Evolutionary conservation across 495 filamentous ascomycete genomes (phyloP), one percentile per base, ranked within the genome.

Genomic region (Pyronema omphalodes): DNA sequence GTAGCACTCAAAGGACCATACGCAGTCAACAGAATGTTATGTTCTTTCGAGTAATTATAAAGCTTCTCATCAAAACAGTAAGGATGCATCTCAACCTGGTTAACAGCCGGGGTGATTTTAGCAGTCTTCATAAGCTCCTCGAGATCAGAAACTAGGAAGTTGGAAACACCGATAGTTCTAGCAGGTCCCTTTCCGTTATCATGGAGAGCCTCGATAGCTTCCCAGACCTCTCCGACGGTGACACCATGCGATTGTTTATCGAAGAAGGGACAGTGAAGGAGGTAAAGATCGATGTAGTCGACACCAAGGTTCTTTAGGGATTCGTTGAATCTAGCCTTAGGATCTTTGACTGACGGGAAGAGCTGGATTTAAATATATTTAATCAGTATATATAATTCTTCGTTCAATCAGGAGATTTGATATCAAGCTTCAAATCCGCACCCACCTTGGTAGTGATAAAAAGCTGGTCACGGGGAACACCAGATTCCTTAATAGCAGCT

Each of bases 201-300:
- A 9, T 69, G 65, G 5, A 75, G 65, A 23, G 60, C 66, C 63
- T 76, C 71, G 66, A 76, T 67, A 6, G 70, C 67, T 36, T 65
- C 60, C 74, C 74, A 76, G 34, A 54, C 45, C 5, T 48, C 56
- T 0, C 59, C 58, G 51, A 70, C 65, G 44, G 58, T 68, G 58
- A 35, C 66, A 60, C 14, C 63, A 33, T 14, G 65, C 45, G 66
- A 43, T 48, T 34, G 11, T 8, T 19, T 29, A 44, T 43, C 35
- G 47, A 54, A 49, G 46, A 44, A 56, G 1, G 46, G 50, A 8
- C 43, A 33, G 18, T 61, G 55, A 18, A 59, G 53, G 45, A 59
- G 33, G 61, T 78, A 86, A 1, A 83, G 70, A 60, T 88, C 82
- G 35, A 86, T 61, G 58, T 88, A 84, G 49, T 78, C 73, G 1